Evolutionary conservation across 2,329 filamentous ascomycete species (phyloP), one percentile per base, ranked within the genome.

Genomic region (Trichoderma sp.): DNA sequence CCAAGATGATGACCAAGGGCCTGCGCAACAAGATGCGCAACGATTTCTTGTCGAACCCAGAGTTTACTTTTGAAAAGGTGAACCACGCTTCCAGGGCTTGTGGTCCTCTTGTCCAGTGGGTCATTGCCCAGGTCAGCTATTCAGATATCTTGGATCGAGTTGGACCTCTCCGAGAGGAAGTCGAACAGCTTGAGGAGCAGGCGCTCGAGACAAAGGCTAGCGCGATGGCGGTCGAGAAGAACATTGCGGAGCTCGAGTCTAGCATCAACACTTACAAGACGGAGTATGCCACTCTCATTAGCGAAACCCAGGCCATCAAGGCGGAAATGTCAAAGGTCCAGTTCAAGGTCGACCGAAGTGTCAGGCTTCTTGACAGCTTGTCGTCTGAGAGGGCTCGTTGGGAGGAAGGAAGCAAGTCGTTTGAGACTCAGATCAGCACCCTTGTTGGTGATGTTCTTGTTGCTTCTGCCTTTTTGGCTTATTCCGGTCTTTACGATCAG

Each of bases 351-450:
- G 94, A 98, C 80, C 92, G 96, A 79, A 98, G 95, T 84, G 93
- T 98, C 74, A 92, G 94, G 78, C 87, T 99, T 62, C 90, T 99
- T 23, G 95, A 98, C 82, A 98, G 95, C 82, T 85, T 99, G 75
- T 97, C 96, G 9, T 98, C 95, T 5, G 96, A 99, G 84, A 90
- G 95, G 81, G 89, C 88, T 50, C 91, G 96, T 78, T 99, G 96
- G 96, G 96, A 99, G 79, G 93, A 95, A 78, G 95, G 95, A 76
- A 99, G 96, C 88, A 97, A 92, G 83, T 98, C 95, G 0, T 99
- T 99, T 80, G 95, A 98, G 81, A 97, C 95, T 3, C 96, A 99
- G 80, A 98, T 99, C 80, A 93, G 93, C 81, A 99, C 96, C 3
- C 90, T 99, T 67, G 93, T 99, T 47, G 96, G 96, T 73, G 96